Evolutionary conservation across 805 yeast species (phyloP), one percentile per base, ranked within the genome.

Genomic region (Metschnikowia santaceciliae): DNA sequence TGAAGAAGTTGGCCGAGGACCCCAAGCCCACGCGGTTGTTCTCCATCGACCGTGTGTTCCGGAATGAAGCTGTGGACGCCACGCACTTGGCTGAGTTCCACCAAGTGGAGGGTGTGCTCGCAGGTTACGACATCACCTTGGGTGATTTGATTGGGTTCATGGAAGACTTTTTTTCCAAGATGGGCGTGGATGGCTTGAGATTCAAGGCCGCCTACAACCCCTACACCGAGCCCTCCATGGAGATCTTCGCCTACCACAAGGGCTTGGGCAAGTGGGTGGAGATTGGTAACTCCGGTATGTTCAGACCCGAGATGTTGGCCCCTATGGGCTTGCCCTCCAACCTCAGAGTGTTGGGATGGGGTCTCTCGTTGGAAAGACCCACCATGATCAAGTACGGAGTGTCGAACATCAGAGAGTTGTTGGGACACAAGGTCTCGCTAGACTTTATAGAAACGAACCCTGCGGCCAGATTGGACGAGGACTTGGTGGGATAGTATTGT

Each of bases 141-240:
- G 99, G 99, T 56, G 97, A 92, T 67, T 79, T 94, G 72, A 94
- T 94, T 69, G 96, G 97, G 34, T 94, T 94, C 82, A 91, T 94
- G 99, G 92, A 94, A 72, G 89, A 86, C 66, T 94, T 94, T 81
- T 94, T 94, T 74, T 82, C 83, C 52, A 89, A 89, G 76, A 94
- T 94, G 99, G 99, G 99, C 68, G 99, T 95, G 52, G 83, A 84
- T 60, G 86, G 90, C 61, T 81, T 94, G 64, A 86, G 98, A 74
- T 94, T 94, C 83, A 94, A 94, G 77, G 97, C 99, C 58, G 95
- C 99, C 37, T 94, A 94, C 75, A 94, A 94, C 73, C 99, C 99
- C 53, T 94, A 94, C 80, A 94, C 99, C 52, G 99, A 94, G 74
- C 99, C 99, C 52, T 88, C 96, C 6, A 81, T 94, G 82, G 99